Base-by-base conservation (phyloP, 192 early-diverging fungal genomes). In the Rhizophagus prolifer region DNA sequence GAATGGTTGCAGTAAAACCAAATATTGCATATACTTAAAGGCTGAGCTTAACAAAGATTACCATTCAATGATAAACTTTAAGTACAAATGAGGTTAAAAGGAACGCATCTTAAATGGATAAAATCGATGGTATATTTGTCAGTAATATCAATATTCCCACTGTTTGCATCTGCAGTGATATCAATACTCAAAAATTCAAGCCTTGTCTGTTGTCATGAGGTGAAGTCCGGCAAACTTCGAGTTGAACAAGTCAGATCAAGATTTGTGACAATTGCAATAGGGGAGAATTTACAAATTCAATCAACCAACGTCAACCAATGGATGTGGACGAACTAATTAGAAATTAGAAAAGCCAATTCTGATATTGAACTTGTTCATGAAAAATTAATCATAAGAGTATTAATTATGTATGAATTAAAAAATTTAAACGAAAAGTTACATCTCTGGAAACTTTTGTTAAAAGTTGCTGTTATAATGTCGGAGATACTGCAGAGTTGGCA, bases 121-220 rank as follows among this genome's bases (percentile, higher is more conserved):
- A 99, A 81, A 95, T 98, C 0, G 98, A 99, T 81, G 98, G 98
- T 34, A 99, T 98, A 96, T 94, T 95, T 8, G 92, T 89, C 41
- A 96, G 97, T 26, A 97, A 99, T 82, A 89, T 99, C 70, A 96
- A 95, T n/a, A n/a, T 97, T 67, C 98, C 97, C 28, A 95, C n/a
- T n/a, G 97, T 99, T 70, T 98, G 98, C 84, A 98, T 99, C 66
- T 98, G 97, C 82, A 98, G 98, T 80, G 98, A 99, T 83, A 83
- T 92, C 4, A 88, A n/a, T n/a, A n/a, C n/a, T n/a, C n/a, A n/a
- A n/a, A n/a, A n/a, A n/a, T n/a, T n/a, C n/a, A n/a, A n/a, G n/a
- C n/a, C n/a, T n/a, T n/a, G n/a, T n/a, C 82, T 81, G 94, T 77
- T 97, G 95, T 79, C 85, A 88, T 54, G 96, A 98, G 72, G 82